phyloP scores from a whole-genome alignment of 2,329 filamentous ascomycete species.

The Venturiaceae sp. region DNA sequence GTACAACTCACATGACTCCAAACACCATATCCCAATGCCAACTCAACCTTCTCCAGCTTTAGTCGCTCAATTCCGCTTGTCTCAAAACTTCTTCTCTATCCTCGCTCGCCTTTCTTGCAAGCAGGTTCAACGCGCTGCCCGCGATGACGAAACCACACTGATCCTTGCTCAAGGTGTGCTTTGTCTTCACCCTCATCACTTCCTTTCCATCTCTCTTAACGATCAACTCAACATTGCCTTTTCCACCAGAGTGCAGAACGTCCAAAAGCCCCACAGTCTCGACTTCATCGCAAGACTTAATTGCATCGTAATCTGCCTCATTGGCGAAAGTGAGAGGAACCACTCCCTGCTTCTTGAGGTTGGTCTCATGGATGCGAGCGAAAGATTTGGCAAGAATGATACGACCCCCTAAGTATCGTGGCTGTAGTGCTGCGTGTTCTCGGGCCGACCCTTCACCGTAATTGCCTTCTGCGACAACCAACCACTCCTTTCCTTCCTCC shows the following conservation, averaged over 20 bases:
- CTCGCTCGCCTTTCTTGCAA: constrained; percentile 53
- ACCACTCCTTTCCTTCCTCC: constrained; percentile 64
- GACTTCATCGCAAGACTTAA: constrained; percentile 76
- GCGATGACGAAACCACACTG: constrained; percentile 89
- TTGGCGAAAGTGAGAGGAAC: constrained; percentile 86
- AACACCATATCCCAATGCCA: neutral
- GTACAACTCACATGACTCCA: neutral
- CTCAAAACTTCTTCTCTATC: constrained; percentile 24
- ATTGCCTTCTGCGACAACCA: constrained; percentile 96
- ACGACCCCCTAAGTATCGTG: constrained; percentile 77
- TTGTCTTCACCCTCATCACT: constrained; percentile 62
- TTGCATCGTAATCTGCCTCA: constrained; percentile 77
- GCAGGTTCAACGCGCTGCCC: constrained; percentile 83
- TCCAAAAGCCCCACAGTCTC: constrained; percentile 75
- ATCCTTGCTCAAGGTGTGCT: constrained; percentile 79
- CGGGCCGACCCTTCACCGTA: constrained; percentile 86
- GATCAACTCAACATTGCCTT: constrained; percentile 62
- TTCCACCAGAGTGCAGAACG: constrained; percentile 67
- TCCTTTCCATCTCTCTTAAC: constrained; percentile 45
- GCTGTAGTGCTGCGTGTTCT: constrained; percentile 84
- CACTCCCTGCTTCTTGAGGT: constrained; percentile 94
- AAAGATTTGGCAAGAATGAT: constrained; percentile 81
- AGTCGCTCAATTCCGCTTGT: constrained; percentile 28
- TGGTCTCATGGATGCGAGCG: constrained; percentile 89
- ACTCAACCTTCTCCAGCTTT: neutral